Evolutionary conservation across 345 rosid genomes (phyloP).

Genomic region (Citrus inodora): DNA sequence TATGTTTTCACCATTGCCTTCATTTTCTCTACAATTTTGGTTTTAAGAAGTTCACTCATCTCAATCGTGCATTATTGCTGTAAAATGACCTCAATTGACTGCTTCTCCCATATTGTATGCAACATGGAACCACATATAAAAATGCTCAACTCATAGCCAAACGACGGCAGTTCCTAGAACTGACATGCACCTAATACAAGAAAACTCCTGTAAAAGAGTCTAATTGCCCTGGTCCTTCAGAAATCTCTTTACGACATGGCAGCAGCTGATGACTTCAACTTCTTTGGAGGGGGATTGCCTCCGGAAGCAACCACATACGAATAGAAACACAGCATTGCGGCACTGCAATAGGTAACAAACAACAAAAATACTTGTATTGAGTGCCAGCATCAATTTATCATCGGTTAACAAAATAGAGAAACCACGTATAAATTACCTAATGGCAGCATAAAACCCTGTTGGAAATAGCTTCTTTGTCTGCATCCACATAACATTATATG

Average conservation of each 20-base stretch:
- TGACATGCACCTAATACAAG: neutral
- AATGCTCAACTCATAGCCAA: neutral
- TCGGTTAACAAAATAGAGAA: neutral
- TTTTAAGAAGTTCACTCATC: neutral
- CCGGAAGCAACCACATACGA: conserved; percentile 72
- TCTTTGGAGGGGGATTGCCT: conserved; percentile 97
- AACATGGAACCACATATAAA: neutral
- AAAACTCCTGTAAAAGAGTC: neutral
- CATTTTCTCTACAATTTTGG: neutral
- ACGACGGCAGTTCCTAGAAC: neutral
- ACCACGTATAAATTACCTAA: conserved; percentile 46
- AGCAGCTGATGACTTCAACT: conserved; percentile 50
- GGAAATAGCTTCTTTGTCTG: conserved; percentile 86
- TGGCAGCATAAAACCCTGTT: conserved; percentile 44
- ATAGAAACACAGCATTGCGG: conserved; percentile 82
- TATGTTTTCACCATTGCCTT: neutral
- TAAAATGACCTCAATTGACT: neutral
- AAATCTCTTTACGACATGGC: conserved; percentile 24
- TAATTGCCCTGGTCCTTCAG: neutral
- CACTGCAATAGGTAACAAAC: conserved; percentile 40
- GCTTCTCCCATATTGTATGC: neutral
- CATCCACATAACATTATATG: conserved; percentile 25
- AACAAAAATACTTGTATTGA: neutral
- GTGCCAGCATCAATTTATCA: neutral
- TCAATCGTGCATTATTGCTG: neutral